Evolutionary conservation across 305 asterid species (phyloP).

Genomic region (Andrographis paniculata): DNA sequence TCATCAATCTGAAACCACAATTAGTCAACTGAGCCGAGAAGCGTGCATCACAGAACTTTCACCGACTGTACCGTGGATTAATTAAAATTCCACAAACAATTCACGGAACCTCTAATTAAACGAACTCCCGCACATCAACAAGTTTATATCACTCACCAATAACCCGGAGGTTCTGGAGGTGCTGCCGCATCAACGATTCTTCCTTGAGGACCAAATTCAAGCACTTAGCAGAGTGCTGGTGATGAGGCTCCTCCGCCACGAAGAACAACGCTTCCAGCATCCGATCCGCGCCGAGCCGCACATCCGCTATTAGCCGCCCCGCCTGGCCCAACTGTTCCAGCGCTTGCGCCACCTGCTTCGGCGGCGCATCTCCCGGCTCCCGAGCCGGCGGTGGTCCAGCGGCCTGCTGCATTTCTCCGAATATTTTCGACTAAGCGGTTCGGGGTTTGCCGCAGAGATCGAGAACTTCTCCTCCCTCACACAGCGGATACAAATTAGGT

Average conservation of each 20-base stretch:
- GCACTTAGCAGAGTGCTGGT: slow-evolving; percentile 53
- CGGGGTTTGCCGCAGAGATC: slow-evolving; percentile 5
- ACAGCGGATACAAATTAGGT: neutral
- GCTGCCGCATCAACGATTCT: slow-evolving; percentile 69
- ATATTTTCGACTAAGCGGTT: neutral
- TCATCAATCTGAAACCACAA: too few species aligned
- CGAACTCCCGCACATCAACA: neutral
- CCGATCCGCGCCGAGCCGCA: slow-evolving; percentile 86
- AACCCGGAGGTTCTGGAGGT: slow-evolving; percentile 62
- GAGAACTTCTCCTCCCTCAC: too few species aligned
- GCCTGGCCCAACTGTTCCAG: slow-evolving; percentile 83
- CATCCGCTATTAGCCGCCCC: slow-evolving; percentile 83
- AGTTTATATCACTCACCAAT: slow-evolving; percentile 36
- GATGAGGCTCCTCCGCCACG: slow-evolving; percentile 58
- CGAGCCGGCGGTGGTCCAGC: slow-evolving; percentile 27
- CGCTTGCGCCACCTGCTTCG: slow-evolving; percentile 93
- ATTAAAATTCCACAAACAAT: neutral
- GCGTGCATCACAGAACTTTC: too few species aligned
- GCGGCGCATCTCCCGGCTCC: slow-evolving; percentile 67
- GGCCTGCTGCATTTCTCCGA: slow-evolving; percentile 34
- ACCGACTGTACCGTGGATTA: too few species aligned
- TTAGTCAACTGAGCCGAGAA: too few species aligned
- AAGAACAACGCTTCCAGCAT: slow-evolving; percentile 67
- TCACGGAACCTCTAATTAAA: neutral
- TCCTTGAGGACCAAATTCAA: slow-evolving; percentile 55